A percentile compares a stretch with the other conserved stretches of the same genome.
Evolutionary conservation across 2,329 filamentous ascomycete species (phyloP).

Genomic region (Exophiala sp.): DNA sequence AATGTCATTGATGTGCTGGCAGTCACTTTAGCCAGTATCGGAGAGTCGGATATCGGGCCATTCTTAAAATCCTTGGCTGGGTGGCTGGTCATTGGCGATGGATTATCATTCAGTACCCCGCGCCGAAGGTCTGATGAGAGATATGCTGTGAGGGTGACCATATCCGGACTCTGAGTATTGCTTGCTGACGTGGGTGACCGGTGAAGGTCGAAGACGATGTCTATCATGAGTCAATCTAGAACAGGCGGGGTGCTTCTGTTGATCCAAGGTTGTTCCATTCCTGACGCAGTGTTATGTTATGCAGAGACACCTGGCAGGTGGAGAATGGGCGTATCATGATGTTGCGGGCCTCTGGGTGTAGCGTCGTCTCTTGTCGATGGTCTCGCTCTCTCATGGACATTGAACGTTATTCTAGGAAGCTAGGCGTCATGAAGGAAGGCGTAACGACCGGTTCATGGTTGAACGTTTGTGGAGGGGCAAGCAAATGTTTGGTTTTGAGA

Average conservation of each 20-base stretch:
- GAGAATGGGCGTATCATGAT: conserved; percentile 15
- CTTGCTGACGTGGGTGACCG: conserved; percentile 19
- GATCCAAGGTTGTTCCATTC: conserved; percentile 7
- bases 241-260: neutral
- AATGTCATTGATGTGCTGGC: conserved; percentile 30
- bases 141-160: conserved; percentile 2
- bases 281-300: conserved; percentile 14
- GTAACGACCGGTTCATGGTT: neutral
- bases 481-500: neutral
- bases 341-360: conserved; percentile 2
- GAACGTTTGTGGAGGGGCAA: neutral
- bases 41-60: conserved; percentile 22
- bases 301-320: conserved; percentile 21
- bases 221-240: neutral
- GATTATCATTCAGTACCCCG: conserved; percentile 11
- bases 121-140: conserved; percentile 9
- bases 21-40: conserved; percentile 27
- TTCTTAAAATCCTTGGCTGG: conserved; percentile 19
- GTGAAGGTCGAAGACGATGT: conserved; percentile 14
- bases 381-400: neutral
- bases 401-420: conserved; percentile 12
- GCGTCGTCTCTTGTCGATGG: neutral
- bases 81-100: conserved; percentile 20
- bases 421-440: conserved; percentile 11
- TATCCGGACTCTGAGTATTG: conserved; percentile 10